A percentile compares a stretch with the other conserved stretches of the same genome.
These are phyloP conservation scores for Kwoniella mangroviensis DNA, from an alignment of 768 basidiomycete species.

Conservation along the genomic window DNA sequence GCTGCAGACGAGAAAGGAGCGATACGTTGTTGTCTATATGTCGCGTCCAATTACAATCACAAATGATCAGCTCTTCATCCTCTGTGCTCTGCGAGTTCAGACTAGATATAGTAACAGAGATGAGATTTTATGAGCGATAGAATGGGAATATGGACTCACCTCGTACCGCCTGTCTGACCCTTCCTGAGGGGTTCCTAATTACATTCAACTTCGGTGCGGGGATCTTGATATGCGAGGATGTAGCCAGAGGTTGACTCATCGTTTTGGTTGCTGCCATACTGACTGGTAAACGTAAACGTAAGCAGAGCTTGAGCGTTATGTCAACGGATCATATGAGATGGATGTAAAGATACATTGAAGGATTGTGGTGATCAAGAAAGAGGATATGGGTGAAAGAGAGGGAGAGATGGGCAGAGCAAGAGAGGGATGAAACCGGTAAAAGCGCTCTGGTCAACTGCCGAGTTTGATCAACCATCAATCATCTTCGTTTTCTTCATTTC, in stretches of 20 bases:
- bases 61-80: no score
- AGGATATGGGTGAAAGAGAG: no score
- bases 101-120: neutral
- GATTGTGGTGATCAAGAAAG: neutral
- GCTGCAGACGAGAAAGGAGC: conserved; percentile 83
- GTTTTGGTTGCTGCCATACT: neutral
- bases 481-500: no score
- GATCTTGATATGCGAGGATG: conserved; percentile 9
- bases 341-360: neutral
- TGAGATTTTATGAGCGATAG: no score
- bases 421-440: no score
- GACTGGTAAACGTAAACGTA: neutral
- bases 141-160: conserved; percentile 32
- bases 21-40: conserved; percentile 87
- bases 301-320: neutral
- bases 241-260: conserved; percentile 18
- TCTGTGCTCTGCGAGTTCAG: no score
- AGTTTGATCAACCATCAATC: no score
- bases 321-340: neutral
- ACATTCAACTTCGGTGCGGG: conserved; percentile 27
- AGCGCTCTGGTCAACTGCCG: no score
- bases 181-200: conserved; percentile 40
- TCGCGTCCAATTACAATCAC: no score
- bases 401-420: no score
- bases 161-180: conserved; percentile 55